phyloP scores from a whole-genome alignment of 331 rosid species.

The Rhamnella rubrinervis region DNA sequence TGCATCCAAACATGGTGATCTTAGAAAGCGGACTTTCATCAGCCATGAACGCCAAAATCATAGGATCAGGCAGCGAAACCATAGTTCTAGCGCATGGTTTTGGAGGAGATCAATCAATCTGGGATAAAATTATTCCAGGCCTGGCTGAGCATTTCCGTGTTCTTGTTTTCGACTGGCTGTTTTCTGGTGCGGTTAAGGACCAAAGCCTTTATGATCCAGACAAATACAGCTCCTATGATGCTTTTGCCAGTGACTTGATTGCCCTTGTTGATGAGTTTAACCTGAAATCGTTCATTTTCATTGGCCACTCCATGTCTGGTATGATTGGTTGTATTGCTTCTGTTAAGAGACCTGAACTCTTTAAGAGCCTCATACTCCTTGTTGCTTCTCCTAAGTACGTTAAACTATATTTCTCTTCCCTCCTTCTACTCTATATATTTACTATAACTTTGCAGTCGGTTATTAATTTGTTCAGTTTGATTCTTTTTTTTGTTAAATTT shows the following conservation, averaged over 20 bases:
- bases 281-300: conserved; percentile 43
- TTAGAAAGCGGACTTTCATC: conserved; percentile 23
- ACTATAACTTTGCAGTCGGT: too few species aligned
- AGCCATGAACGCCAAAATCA: conserved; percentile 35
- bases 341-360: conserved; percentile 64
- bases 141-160: conserved; percentile 34
- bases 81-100: conserved; percentile 57
- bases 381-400: conserved; percentile 82
- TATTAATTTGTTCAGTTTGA: too few species aligned
- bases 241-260: conserved; percentile 64
- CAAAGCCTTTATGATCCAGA: conserved; percentile 48
- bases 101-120: conserved; percentile 55
- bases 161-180: conserved; percentile 78
- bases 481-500: too few species aligned
- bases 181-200: conserved; percentile 56
- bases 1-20: conserved; percentile 10
- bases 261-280: conserved; percentile 48
- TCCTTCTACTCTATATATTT: not conserved
- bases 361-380: conserved; percentile 64
- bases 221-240: conserved; percentile 50
- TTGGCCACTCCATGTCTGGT: conserved; percentile 96
- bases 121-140: conserved; percentile 46
- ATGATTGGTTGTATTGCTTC: conserved; percentile 94
- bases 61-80: conserved; percentile 31
- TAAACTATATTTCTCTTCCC: not conserved